These are phyloP conservation scores for Kodamaea neixiangensis DNA, from an alignment of 805 yeast species.

Conservation along the genomic window DNA sequence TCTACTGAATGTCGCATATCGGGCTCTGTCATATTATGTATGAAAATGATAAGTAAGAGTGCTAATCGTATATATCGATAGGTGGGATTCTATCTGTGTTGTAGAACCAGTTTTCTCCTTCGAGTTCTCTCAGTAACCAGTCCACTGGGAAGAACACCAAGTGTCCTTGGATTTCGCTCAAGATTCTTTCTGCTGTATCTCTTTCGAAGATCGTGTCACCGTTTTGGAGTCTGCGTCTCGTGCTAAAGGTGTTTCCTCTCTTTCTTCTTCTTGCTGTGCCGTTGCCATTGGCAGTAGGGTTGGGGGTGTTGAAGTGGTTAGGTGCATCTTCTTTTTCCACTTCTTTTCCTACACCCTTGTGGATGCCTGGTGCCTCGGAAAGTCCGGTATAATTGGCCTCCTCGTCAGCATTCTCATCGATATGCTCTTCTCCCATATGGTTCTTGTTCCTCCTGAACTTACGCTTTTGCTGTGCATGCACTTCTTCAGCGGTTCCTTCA, in stretches of 20 bases:
- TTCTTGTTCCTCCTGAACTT: slow-evolving; percentile 1
- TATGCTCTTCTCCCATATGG: not conserved
- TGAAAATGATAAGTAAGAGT: not conserved
- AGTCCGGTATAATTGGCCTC: not conserved
- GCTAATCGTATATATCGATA: slow-evolving; percentile 68
- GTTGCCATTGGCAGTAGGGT: not conserved
- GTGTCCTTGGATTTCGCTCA: slow-evolving; percentile 79
- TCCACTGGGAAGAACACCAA: slow-evolving; percentile 89
- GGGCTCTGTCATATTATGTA: not conserved
- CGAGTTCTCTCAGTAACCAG: slow-evolving; percentile 87
- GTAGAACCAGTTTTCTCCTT: slow-evolving; percentile 93
- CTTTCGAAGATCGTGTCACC: slow-evolving; percentile 64
- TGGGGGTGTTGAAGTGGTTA: not conserved
- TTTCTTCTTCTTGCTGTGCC: slow-evolving; percentile 26
- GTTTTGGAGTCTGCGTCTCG: slow-evolving; percentile 34
- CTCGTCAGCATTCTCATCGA: not conserved
- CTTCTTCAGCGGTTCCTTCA: not conserved
- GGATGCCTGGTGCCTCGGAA: not conserved
- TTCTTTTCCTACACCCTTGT: not conserved
- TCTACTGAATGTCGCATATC: not conserved
- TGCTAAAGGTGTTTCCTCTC: slow-evolving; percentile 36
- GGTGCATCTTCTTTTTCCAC: not conserved
- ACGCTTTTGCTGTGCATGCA: not conserved
- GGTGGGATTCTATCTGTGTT: slow-evolving; percentile 94
- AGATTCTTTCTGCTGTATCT: slow-evolving; percentile 71